Conservation (phyloP, 139 green algal species). For the Volvox reticuliferus region DNA sequence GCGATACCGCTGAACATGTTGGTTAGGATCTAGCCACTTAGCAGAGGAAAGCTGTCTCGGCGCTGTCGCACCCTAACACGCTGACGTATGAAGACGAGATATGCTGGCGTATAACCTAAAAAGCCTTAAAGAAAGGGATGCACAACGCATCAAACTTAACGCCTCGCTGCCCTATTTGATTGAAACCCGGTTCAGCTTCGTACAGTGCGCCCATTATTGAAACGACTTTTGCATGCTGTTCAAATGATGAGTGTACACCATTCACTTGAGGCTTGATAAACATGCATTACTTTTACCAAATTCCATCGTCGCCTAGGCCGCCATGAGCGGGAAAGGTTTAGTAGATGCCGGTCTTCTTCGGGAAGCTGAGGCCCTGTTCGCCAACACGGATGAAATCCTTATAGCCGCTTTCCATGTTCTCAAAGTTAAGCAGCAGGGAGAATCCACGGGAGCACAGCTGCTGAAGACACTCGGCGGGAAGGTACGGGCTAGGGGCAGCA, state of each 20-base stretch:
- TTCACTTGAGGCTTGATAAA: background rate
- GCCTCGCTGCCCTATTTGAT: no score
- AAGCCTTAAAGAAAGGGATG: no score
- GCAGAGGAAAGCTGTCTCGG: no score
- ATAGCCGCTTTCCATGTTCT: constrained; percentile 60
- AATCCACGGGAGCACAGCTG: constrained; percentile 56
- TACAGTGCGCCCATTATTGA: no score
- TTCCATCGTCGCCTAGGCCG: background rate
- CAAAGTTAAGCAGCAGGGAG: constrained; percentile 46
- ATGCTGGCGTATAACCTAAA: no score
- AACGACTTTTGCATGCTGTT: no score
- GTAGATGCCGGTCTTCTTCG: background rate
- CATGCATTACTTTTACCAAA: background rate
- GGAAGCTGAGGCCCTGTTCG: constrained; percentile 53
- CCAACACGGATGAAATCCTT: constrained; percentile 55
- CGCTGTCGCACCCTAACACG: no score
- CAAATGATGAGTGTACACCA: no score
- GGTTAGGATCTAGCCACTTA: no score
- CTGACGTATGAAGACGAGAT: no score
- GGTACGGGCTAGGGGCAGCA: constrained; percentile 4
- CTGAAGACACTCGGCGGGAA: constrained; percentile 60
- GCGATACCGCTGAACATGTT: constrained; percentile 7
- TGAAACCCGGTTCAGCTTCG: no score
- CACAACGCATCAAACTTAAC: no score
- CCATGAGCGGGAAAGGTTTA: constrained; percentile 28